phyloP scores from a whole-genome alignment of 768 basidiomycete species.

The Leccinum obscurum region DNA sequence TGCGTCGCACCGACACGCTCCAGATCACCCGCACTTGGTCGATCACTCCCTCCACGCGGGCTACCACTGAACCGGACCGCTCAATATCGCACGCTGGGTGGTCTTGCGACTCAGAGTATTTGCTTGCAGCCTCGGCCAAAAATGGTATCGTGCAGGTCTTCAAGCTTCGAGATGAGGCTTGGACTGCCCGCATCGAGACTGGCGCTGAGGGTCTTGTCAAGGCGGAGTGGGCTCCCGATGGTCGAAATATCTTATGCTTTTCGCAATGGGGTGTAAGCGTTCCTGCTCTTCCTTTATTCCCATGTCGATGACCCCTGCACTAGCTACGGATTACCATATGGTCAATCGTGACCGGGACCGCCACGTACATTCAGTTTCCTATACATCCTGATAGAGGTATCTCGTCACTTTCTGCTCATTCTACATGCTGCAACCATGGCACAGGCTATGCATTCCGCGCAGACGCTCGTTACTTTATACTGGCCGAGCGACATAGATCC shows the following conservation, averaged over 20 bases:
- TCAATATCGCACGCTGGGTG: slow-evolving; percentile 78
- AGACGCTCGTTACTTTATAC: slow-evolving; percentile 80
- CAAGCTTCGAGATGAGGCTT: slow-evolving; percentile 76
- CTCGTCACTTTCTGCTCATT: neutral
- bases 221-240: slow-evolving; percentile 90
- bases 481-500: slow-evolving; percentile 88
- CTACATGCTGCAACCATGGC: neutral
- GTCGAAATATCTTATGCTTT: slow-evolving; percentile 81
- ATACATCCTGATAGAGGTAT: slow-evolving; percentile 78
- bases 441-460: slow-evolving; percentile 75
- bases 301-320: slow-evolving; percentile 4
- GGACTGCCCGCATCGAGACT: slow-evolving; percentile 75
- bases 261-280: slow-evolving; percentile 89
- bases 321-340: slow-evolving; percentile 87
- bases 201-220: slow-evolving; percentile 83
- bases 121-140: slow-evolving; percentile 79
- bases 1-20: slow-evolving; percentile 82
- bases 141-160: slow-evolving; percentile 71
- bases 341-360: slow-evolving; percentile 71
- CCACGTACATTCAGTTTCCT: slow-evolving; percentile 86
- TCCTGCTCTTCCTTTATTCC: slow-evolving; percentile 2
- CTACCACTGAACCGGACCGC: slow-evolving; percentile 29
- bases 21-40: slow-evolving; percentile 82
- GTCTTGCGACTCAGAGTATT: slow-evolving; percentile 87
- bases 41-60: slow-evolving; percentile 55